Conservation (phyloP, 2,329 filamentous ascomycete species). For the Sarocladium oryzae region DNA sequence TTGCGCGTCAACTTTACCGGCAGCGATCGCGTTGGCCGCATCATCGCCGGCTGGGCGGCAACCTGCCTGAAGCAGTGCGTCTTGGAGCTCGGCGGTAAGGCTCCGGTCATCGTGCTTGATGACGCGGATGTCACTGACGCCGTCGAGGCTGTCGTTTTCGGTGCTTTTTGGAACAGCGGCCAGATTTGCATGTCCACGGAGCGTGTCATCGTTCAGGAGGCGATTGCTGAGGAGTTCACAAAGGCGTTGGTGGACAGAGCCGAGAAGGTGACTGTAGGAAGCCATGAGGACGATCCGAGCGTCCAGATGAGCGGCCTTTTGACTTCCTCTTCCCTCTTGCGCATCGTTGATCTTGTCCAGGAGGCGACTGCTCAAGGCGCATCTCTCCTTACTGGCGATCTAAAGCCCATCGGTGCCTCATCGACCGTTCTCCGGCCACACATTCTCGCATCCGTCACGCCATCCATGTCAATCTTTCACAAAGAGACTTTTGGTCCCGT, state of each 20-base stretch:
- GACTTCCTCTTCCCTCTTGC: conserved; percentile 14
- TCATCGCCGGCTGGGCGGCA: conserved; percentile 56
- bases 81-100: conserved; percentile 66
- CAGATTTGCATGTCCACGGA: conserved; percentile 7
- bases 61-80: conserved; percentile 61
- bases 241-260: conserved; percentile 3
- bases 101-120: conserved; percentile 57
- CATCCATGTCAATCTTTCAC: conserved; percentile 59
- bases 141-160: conserved; percentile 50
- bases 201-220: conserved; percentile 6
- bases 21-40: conserved; percentile 55
- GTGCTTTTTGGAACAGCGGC: conserved; percentile 49
- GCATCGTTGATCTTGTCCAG: conserved; percentile 33
- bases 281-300: conserved; percentile 17
- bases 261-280: conserved; percentile 20
- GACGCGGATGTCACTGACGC: conserved; percentile 61
- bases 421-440: conserved; percentile 48
- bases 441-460: conserved; percentile 53
- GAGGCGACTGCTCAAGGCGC: conserved; percentile 54
- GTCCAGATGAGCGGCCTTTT: conserved; percentile 16
- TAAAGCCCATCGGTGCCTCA: conserved; percentile 22
- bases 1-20: conserved; percentile 69
- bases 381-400: conserved; percentile 46
- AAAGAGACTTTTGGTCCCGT: conserved; percentile 62
- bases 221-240: conserved; percentile 46